Base-by-base conservation (phyloP, 1,284 basidiomycete genomes). In the Chalciporus piperatoides region DNA sequence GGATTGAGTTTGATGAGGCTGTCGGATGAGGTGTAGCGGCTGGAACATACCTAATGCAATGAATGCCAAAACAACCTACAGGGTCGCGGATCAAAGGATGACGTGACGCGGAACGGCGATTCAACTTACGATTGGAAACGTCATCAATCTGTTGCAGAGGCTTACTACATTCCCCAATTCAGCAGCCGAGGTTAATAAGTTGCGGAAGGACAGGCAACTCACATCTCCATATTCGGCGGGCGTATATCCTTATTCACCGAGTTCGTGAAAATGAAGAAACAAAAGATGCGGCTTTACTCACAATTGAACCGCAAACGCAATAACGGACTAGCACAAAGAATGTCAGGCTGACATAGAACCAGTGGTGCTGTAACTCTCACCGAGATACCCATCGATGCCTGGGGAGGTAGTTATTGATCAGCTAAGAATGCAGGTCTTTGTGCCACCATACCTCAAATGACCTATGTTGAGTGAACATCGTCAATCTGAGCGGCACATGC, bases 201-300 rank as follows among this genome's bases (percentile, higher is more conserved):
- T 4, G n/a, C 23, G 8, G 15, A 6, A 17, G 45, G n/a, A 45
- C 64, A 23, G 21, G 21, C 1, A 4, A 23, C 21, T 56, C 40
- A 68, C 67, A 39, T 55, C 58, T 64, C 67, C 63, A 65, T 48
- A 65, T 61, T 32, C 64, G 67, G 50, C 65, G 56, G 9, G 67
- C 67, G 53, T 65, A 68, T 47, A 56, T 57, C 50, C 63, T 65
- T 19, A 46, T 35, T 32, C 14, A n/a, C 35, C 15, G 24, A 28
- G 8, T 35, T 35, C 33, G 15, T 17, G 33, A 15, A 17, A 7
- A 35, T 3, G 17, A 11, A n/a, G 40, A n/a, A 38, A 32, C 39
- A 42, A 6, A 23, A 28, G 19, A 8, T 11, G 19, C 19, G 23
- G 39, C 2, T 2, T 10, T 4, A 55, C 67, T 42, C 15, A 69